A percentile compares a stretch with the other conserved stretches of the same genome.
Evolutionary conservation across 2,329 filamentous ascomycete genomes (phyloP).

Genomic region (Sclerotinia trifoliorum): DNA sequence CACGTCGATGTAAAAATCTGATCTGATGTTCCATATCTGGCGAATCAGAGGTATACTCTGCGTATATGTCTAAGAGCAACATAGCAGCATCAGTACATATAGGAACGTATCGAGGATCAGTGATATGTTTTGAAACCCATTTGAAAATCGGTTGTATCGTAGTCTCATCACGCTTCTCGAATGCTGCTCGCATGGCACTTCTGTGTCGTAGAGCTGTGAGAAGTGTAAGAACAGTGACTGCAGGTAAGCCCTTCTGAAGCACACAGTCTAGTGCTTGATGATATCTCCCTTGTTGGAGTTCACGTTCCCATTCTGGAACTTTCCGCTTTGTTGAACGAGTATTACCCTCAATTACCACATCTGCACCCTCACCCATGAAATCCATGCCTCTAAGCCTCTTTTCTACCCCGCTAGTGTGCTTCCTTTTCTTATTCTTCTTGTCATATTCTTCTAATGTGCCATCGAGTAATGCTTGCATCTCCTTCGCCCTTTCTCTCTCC

Average conservation of each 20-base stretch:
- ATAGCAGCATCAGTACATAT: conserved; percentile 82
- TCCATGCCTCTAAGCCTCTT: conserved; percentile 69
- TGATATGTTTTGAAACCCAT: conserved; percentile 79
- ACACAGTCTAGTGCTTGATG: conserved; percentile 75
- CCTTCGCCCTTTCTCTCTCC: conserved; percentile 74
- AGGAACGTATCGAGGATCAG: conserved; percentile 76
- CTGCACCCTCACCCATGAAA: conserved; percentile 77
- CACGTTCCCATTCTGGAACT: conserved; percentile 74
- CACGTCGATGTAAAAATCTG: conserved; percentile 64
- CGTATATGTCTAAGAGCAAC: conserved; percentile 82
- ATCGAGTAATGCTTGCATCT: conserved; percentile 78
- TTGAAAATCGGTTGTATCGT: conserved; percentile 77
- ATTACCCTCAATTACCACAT: conserved; percentile 82
- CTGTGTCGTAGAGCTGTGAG: conserved; percentile 84
- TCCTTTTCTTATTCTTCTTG: conserved; percentile 65
- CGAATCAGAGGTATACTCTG: conserved; percentile 72
- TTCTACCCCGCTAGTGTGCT: conserved; percentile 57
- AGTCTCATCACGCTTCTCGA: conserved; percentile 77
- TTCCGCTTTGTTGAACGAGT: conserved; percentile 49
- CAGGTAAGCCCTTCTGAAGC: conserved; percentile 57
- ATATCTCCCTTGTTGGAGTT: conserved; percentile 77
- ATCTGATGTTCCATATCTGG: conserved; percentile 71
- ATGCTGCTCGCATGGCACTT: conserved; percentile 75
- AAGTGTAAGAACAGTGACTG: conserved; percentile 68
- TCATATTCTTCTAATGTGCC: conserved; percentile 79